Percentiles rank a stretch among this genome's conserved stretches.
Conservation (phyloP, 2,329 filamentous ascomycete species). For the Microsporum audouinii region DNA sequence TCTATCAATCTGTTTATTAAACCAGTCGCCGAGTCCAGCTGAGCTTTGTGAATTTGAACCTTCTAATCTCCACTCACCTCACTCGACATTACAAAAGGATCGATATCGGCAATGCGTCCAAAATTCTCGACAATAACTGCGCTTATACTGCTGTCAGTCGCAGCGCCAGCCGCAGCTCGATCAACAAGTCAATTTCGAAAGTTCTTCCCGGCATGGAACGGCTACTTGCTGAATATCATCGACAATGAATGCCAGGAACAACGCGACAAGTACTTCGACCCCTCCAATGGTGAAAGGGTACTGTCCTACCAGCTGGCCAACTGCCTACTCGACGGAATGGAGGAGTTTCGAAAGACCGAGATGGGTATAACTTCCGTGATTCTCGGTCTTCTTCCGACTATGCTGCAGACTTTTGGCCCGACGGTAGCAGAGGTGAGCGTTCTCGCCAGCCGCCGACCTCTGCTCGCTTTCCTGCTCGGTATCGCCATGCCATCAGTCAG, state of each 20-base stretch:
- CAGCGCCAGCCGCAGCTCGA: background rate
- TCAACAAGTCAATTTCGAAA: background rate
- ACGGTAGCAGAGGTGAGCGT: background rate
- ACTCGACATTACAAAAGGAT: too few relatives aligned
- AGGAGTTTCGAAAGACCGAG: slow-evolving; percentile 25
- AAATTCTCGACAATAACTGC: background rate
- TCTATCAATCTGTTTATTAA: too few relatives aligned
- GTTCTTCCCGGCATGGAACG: background rate
- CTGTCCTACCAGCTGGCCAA: background rate
- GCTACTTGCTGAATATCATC: background rate
- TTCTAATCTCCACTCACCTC: too few relatives aligned
- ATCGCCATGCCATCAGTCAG: background rate
- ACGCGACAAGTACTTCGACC: background rate
- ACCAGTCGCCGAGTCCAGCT: too few relatives aligned
- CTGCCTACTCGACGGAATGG: slow-evolving; percentile 19
- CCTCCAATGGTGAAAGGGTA: background rate
- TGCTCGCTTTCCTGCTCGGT: background rate
- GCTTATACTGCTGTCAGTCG: background rate
- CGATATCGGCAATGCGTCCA: background rate
- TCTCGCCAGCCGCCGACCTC: background rate
- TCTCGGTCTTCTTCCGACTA: slow-evolving; percentile 26
- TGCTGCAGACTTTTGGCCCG: slow-evolving; percentile 13
- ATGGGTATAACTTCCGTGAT: slow-evolving; percentile 23
- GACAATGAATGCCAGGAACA: background rate
- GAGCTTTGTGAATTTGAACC: too few relatives aligned